phyloP scores from a whole-genome alignment of 768 basidiomycete genomes.

The Lactarius trivialis region DNA sequence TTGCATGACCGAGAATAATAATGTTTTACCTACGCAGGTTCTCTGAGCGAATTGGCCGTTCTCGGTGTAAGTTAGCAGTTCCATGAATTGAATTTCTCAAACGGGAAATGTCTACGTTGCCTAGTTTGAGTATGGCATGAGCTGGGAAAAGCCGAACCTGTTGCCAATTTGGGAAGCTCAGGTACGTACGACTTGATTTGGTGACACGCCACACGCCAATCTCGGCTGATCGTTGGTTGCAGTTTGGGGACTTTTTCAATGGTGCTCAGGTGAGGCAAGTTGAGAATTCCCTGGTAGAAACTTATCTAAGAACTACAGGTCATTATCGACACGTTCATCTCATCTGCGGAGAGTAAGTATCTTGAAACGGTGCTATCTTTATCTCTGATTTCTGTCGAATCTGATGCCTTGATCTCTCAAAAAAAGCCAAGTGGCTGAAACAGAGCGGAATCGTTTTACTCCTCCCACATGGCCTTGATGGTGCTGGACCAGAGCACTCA shows the following conservation, averaged over 20 bases:
- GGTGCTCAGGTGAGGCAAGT: slow-evolving; percentile 55
- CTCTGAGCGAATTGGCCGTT: slow-evolving; percentile 84
- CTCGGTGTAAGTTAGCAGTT: slow-evolving; percentile 72
- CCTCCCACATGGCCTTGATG: slow-evolving; percentile 86
- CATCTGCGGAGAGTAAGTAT: slow-evolving; percentile 74
- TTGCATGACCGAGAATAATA: background rate
- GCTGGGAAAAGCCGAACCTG: slow-evolving; percentile 79
- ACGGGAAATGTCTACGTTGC: background rate
- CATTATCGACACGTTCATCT: slow-evolving; percentile 84
- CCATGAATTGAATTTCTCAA: background rate
- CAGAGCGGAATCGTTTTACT: slow-evolving; percentile 85
- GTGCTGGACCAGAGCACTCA: slow-evolving; percentile 91
- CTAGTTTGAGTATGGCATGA: slow-evolving; percentile 85
- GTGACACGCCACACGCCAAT: background rate
- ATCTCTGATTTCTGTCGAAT: slow-evolving; percentile 1
- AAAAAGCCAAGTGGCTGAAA: slow-evolving; percentile 83
- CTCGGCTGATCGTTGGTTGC: slow-evolving; percentile 1
- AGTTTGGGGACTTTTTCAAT: slow-evolving; percentile 94
- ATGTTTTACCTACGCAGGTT: slow-evolving; percentile 43
- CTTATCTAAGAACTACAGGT: slow-evolving; percentile 37
- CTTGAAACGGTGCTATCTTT: background rate
- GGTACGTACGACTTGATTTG: slow-evolving; percentile 32
- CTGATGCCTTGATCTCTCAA: slow-evolving; percentile 8
- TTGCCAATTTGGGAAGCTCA: slow-evolving; percentile 92
- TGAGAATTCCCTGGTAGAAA: background rate